Percentiles rank a stretch among this genome's conserved stretches.
Evolutionary conservation across 495 filamentous ascomycete genomes (phyloP).

Genomic region (Penicillium nucicola): DNA sequence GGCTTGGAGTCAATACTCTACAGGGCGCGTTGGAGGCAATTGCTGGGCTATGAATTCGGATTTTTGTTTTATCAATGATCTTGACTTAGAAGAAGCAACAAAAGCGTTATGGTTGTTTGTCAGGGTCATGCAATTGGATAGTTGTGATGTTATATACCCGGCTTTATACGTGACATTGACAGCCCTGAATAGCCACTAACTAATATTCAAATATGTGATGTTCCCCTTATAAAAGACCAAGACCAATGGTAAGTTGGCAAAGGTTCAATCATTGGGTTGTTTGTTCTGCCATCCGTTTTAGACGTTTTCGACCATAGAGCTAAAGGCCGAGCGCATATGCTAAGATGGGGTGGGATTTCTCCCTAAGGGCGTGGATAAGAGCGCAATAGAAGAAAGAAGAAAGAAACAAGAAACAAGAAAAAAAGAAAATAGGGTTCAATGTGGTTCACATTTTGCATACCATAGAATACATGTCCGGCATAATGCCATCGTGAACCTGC

Average conservation of each 20-base stretch:
- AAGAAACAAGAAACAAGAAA: neutral
- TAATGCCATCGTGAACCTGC: neutral
- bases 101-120: too few relatives aligned
- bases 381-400: too few relatives aligned
- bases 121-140: too few relatives aligned
- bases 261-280: neutral
- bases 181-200: too few relatives aligned
- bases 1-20: neutral
- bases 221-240: constrained; percentile 3
- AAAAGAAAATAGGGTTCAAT: neutral
- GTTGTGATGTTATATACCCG: too few relatives aligned
- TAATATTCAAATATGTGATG: neutral
- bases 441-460: neutral
- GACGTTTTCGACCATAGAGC: constrained; percentile 63
- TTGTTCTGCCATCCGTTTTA: constrained; percentile 76
- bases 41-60: too few relatives aligned
- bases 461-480: constrained; percentile 4
- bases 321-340: constrained; percentile 53
- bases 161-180: too few relatives aligned
- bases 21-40: too few relatives aligned
- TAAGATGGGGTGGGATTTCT: constrained; percentile 36
- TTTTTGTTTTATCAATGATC: too few relatives aligned
- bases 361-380: neutral
- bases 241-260: neutral
- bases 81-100: too few relatives aligned